Evolutionary conservation across 164 flowering plant genomes (phyloP).

Genomic region (Piper betle): DNA sequence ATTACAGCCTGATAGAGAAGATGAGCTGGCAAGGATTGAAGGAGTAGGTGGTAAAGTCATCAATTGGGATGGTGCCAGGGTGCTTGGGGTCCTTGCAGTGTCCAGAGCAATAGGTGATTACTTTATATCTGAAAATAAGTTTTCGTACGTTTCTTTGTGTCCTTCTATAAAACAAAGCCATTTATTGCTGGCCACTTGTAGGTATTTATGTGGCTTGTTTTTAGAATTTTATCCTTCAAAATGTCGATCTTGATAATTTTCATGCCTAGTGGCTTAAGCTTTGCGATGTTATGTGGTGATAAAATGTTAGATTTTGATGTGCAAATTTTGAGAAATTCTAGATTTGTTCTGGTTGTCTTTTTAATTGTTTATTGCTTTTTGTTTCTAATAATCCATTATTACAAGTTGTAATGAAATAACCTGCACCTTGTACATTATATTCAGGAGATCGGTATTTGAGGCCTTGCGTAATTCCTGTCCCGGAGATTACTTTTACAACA

Average conservation of each 20-base stretch:
- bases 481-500: constrained; percentile 45
- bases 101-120: constrained; percentile 62
- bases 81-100: constrained; percentile 74
- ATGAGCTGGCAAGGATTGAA: constrained; percentile 58
- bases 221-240: not conserved
- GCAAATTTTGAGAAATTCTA: not conserved
- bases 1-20: constrained; percentile 65
- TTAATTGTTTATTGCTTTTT: not conserved
- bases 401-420: not conserved
- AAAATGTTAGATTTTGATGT: too few relatives aligned
- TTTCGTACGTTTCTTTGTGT: too few relatives aligned
- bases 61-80: constrained; percentile 67
- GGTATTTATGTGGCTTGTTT: too few relatives aligned
- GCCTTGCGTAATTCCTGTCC: constrained; percentile 60
- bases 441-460: constrained; percentile 52
- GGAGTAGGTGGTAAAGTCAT: constrained; percentile 64
- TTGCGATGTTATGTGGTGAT: too few relatives aligned
- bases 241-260: not conserved
- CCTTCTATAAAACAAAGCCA: not conserved
- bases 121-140: not conserved
- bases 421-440: not conserved
- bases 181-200: not conserved
- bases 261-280: not conserved
- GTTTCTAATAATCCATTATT: not conserved
- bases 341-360: not conserved